phyloP scores from a whole-genome alignment of 345 rosid species.

The Rhizophora apiculata region DNA sequence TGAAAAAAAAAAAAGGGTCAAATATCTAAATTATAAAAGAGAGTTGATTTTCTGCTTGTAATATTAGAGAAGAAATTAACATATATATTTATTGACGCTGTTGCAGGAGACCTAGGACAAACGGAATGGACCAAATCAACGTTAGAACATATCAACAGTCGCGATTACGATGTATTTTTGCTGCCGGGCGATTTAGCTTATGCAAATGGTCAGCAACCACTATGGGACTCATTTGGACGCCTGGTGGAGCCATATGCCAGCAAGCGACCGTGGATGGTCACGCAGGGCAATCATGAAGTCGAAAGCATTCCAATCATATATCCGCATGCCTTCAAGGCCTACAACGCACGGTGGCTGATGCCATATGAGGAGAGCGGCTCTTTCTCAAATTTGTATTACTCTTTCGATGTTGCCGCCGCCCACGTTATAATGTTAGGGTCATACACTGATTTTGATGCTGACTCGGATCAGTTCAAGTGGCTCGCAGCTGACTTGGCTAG shows the following conservation, averaged over 20 bases:
- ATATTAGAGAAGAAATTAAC: no score
- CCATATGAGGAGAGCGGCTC: conserved; percentile 73
- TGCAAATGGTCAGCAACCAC: conserved; percentile 64
- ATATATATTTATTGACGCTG: not conserved
- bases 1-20: no score
- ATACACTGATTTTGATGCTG: conserved; percentile 54
- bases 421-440: conserved; percentile 71
- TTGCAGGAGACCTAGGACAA: conserved; percentile 85
- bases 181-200: conserved; percentile 83
- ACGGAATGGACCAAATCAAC: conserved; percentile 86
- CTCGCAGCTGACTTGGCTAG: conserved; percentile 51
- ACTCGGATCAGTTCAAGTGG: conserved; percentile 75
- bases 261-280: conserved; percentile 91
- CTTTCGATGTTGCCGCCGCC: conserved; percentile 65
- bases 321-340: conserved; percentile 67
- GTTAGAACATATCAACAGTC: conserved; percentile 40
- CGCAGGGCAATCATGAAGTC: conserved; percentile 82
- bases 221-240: conserved; percentile 95
- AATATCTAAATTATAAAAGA: no score
- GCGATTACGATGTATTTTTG: conserved; percentile 68
- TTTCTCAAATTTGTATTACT: conserved; percentile 74
- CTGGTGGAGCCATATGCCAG: conserved; percentile 76
- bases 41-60: no score
- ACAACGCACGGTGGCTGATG: conserved; percentile 83
- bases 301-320: conserved; percentile 64